Evolutionary conservation across 352 stramenopile species (phyloP).

Genomic region (Nothophytophthora sp.): DNA sequence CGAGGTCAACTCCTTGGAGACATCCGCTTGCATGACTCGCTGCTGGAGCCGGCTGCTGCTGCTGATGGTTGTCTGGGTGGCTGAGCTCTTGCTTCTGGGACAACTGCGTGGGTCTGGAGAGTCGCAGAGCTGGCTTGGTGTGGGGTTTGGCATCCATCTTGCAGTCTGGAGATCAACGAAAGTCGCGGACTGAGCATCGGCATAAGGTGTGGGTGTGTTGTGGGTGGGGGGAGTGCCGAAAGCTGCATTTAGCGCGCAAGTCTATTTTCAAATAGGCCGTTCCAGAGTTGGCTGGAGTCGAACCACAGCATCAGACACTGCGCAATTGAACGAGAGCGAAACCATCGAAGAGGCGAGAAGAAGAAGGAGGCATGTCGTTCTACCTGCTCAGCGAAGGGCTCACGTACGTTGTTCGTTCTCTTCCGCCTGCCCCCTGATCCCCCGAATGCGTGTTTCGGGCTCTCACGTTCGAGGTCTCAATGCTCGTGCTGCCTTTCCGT

Average conservation of each 20-base stretch:
- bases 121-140: slow-evolving; percentile 1
- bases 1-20: slow-evolving; percentile 47
- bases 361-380: slow-evolving; percentile 47
- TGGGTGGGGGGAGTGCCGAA: too few species aligned
- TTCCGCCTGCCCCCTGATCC: neutral
- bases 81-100: neutral
- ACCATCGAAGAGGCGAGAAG: neutral
- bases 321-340: slow-evolving; percentile 3
- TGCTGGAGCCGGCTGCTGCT: slow-evolving; percentile 1
- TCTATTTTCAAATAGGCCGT: too few species aligned
- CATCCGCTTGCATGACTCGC: neutral
- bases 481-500: neutral
- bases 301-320: too few species aligned
- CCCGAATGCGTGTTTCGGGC: neutral
- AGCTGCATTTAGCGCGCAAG: too few species aligned
- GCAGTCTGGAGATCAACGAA: neutral
- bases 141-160: slow-evolving; percentile 11
- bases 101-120: slow-evolving; percentile 5
- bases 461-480: neutral
- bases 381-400: slow-evolving; percentile 74
- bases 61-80: neutral
- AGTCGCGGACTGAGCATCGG: too few species aligned
- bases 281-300: too few species aligned
- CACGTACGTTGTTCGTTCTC: slow-evolving; percentile 34
- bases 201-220: too few species aligned